Evolutionary conservation across 306 rosid genomes (phyloP), one percentile per base, ranked within the genome.

Genomic region (Clitoria ternatea): DNA sequence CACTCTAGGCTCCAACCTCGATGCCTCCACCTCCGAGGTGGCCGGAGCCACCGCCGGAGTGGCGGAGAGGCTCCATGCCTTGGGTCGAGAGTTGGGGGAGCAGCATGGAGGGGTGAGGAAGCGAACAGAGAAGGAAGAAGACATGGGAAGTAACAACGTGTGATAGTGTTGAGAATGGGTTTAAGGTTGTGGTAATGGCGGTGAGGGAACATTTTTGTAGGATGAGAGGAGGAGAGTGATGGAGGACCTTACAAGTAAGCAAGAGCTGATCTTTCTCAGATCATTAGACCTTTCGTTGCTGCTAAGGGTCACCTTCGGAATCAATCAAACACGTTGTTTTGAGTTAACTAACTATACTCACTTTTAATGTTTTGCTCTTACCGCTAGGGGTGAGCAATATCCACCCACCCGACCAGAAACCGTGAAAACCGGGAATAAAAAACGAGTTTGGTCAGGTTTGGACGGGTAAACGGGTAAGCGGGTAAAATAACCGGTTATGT

Each of bases 1-100:
- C 76, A 90, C 90, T 65, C 98, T 83, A 2, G 92, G 75, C 77
- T 88, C 96, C 80, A 90, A 19, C 85, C 97, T 90, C 1, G 67
- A 60, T 5, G 75, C 53, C 7, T 61, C 88, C 66, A 77, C 81
- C 44, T 69, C 86, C 19, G 52, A 37, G 23, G 65, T 10, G n/a
- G 23, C 78, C 8, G 96, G 79, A 5, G 85, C 71, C 48, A 45
- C 77, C 5, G 81, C 37, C 0, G 89, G 85, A 1, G 89, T 78
- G 50, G 90, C 86, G 13, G 69, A 47, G 29, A 79, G 43, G 7
- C 75, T 26, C 82, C 87, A 43, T 48, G 78, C 70, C 32, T 80
- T 62, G 50, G 67, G 66, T 39, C 69, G 79, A 12, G 84, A 39
- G 45, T 60, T 37, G 30, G 75, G 45, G 33, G 75, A 39, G 33